A percentile compares a stretch with the other conserved stretches of the same genome.
Evolutionary conservation across 106 monocot species (phyloP).

Genomic region (Agapanthus africanus): DNA sequence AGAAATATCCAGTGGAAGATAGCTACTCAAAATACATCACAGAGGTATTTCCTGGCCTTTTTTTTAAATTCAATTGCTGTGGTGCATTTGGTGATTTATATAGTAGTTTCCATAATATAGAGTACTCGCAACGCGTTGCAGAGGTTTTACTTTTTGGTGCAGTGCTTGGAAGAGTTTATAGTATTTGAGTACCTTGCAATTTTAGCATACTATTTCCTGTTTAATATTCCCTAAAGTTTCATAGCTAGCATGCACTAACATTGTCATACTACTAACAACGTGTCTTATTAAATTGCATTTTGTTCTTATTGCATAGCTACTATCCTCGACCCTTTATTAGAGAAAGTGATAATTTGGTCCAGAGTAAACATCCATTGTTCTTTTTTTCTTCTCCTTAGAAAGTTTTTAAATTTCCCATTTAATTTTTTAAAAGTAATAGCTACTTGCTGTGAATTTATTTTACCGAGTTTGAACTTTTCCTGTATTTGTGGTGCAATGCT

Average conservation of each 20-base stretch:
- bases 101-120: too few relatives aligned
- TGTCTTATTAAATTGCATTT: not conserved
- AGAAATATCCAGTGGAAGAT: conserved; percentile 94
- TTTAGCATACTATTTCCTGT: not conserved
- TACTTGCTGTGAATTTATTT: not conserved
- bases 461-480: not conserved
- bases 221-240: not conserved
- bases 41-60: conserved; percentile 52
- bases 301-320: too few relatives aligned
- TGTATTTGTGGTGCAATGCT: not conserved
- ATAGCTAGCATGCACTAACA: not conserved
- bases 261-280: not conserved
- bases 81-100: too few relatives aligned
- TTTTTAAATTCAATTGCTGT: not conserved
- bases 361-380: not conserved
- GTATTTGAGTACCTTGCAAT: not conserved
- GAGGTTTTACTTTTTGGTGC: not conserved
- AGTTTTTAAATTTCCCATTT: not conserved
- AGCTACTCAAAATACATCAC: conserved; percentile 86
- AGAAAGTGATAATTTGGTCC: not conserved
- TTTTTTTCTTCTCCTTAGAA: not conserved
- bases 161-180: not conserved
- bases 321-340: not conserved
- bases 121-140: not conserved
- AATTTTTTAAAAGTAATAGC: not conserved